These are phyloP conservation scores for Nigrospora osmanthi DNA, from an alignment of 2,329 filamentous ascomycete species.

Conservation along the genomic window DNA sequence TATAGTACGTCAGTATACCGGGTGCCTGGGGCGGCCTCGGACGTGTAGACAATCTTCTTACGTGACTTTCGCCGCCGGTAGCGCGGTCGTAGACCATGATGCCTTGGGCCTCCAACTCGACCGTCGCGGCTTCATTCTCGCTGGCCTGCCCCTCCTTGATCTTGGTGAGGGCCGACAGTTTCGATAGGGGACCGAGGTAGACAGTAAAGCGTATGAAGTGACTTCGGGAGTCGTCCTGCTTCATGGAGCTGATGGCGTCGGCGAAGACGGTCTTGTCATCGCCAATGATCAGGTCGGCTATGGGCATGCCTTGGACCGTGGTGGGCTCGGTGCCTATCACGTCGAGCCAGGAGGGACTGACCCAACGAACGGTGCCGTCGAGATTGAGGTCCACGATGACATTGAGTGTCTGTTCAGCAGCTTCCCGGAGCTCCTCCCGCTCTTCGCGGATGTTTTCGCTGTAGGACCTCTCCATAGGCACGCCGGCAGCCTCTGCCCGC, in stretches of 20 bases:
- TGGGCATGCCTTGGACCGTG: conserved; percentile 65
- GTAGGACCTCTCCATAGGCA: conserved; percentile 56
- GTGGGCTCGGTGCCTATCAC: conserved; percentile 76
- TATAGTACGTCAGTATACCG: conserved; percentile 25
- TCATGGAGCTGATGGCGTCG: conserved; percentile 80
- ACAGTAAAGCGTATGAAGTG: conserved; percentile 80
- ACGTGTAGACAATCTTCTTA: conserved; percentile 38
- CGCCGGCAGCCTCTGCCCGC: conserved; percentile 36
- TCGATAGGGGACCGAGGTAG: conserved; percentile 60
- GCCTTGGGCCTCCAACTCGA: conserved; percentile 89
- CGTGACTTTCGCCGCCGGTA: conserved; percentile 82
- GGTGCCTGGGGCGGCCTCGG: too few relatives aligned
- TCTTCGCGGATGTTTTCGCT: conserved; percentile 91
- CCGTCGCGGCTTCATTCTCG: conserved; percentile 37
- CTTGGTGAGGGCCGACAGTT: conserved; percentile 42
- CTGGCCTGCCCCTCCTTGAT: conserved; percentile 27
- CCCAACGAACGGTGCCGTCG: conserved; percentile 87
- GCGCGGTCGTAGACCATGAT: conserved; percentile 96
- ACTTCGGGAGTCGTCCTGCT: conserved; percentile 86
- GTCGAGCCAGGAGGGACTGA: conserved; percentile 92
- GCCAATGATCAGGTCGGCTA: conserved; percentile 71
- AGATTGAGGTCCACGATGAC: conserved; percentile 91
- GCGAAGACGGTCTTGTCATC: conserved; percentile 75
- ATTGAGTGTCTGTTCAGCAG: conserved; percentile 92
- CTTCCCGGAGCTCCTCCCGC: conserved; percentile 87